phyloP scores from a whole-genome alignment of 331 rosid species.

The Arachis monticola region DNA sequence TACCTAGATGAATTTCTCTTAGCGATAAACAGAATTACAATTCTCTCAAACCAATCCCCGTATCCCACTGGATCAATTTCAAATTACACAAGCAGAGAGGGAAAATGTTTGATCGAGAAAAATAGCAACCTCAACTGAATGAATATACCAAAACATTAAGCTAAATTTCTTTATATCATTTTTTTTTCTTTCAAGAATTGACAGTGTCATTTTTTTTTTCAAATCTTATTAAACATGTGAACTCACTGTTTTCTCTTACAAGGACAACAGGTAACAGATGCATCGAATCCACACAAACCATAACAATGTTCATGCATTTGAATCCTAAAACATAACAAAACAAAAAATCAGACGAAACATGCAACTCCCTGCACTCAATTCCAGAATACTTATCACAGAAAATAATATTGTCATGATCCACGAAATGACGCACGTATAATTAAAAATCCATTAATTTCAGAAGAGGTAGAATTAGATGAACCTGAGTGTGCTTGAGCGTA shows the following conservation, averaged over 20 bases:
- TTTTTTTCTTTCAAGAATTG: no score
- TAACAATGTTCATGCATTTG: constrained; percentile 8
- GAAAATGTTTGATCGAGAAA: no score
- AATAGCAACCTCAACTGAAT: neutral
- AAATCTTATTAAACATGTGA: neutral
- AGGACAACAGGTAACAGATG: constrained; percentile 18
- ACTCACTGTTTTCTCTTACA: neutral
- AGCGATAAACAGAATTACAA: constrained; percentile 22
- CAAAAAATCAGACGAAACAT: constrained; percentile 13
- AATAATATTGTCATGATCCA: neutral
- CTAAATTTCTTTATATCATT: neutral
- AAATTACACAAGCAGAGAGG: no score
- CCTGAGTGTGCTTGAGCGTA: constrained; percentile 74
- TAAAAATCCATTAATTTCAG: constrained; percentile 32
- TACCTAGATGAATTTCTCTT: constrained; percentile 16
- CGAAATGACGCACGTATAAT: constrained; percentile 6
- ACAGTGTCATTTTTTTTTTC: neutral
- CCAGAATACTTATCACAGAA: neutral
- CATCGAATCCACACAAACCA: constrained; percentile 31
- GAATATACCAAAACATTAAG: neutral
- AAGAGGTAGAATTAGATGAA: constrained; percentile 35
- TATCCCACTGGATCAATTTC: neutral
- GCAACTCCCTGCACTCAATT: constrained; percentile 22
- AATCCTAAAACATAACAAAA: neutral
- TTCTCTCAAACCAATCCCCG: constrained; percentile 24